A percentile compares a stretch with the other conserved stretches of the same genome.
Conservation (phyloP, 2,329 filamentous ascomycete genomes). For the Botryotinia globosa region DNA sequence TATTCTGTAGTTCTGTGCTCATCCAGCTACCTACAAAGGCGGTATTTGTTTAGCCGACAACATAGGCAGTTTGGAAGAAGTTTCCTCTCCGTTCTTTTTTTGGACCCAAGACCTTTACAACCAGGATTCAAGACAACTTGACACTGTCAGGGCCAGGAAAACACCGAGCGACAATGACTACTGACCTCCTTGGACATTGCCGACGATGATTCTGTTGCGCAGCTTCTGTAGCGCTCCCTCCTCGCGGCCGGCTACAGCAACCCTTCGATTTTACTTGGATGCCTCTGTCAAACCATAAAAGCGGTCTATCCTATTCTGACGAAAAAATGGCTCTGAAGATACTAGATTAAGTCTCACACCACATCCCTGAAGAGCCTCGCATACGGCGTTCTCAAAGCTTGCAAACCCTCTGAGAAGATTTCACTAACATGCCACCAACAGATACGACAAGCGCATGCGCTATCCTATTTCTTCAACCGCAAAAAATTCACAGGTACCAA, state of each 20-base stretch:
- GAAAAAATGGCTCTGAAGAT: not conserved
- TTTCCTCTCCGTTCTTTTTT: not conserved
- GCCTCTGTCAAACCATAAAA: too few relatives aligned
- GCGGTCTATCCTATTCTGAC: too few relatives aligned
- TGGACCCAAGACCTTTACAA: too few relatives aligned
- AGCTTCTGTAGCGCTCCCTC: too few relatives aligned
- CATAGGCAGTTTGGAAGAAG: too few relatives aligned
- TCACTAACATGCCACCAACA: not conserved
- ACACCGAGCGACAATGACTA: too few relatives aligned
- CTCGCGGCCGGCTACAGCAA: not conserved
- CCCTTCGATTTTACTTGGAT: not conserved
- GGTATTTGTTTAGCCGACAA: not conserved
- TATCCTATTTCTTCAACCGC: too few relatives aligned
- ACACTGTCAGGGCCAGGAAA: not conserved
- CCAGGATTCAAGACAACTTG: rapidly evolving
- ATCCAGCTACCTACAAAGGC: not conserved
- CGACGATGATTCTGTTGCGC: not conserved
- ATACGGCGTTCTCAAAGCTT: not conserved
- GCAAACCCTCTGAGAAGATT: not conserved
- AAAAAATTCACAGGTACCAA: not conserved
- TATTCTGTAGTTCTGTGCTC: too few relatives aligned
- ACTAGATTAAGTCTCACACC: not conserved
- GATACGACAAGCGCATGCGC: too few relatives aligned
- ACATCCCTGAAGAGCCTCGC: not conserved
- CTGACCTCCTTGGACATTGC: not conserved